phyloP scores from a whole-genome alignment of 331 rosid genomes.

The Quercus phellos region DNA sequence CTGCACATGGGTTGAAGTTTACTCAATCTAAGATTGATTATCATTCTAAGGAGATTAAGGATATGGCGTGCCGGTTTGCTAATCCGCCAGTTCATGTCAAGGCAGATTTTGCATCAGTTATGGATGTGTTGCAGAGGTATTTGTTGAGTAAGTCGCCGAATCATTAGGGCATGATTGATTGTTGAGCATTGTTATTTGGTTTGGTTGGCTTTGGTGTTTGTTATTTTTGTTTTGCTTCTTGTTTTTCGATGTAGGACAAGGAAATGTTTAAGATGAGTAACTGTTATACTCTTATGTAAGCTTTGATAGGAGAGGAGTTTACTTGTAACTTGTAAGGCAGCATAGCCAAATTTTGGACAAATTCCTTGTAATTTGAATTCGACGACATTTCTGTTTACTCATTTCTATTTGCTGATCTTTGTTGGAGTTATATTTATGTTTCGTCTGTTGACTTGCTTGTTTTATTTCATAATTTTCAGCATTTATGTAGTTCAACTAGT shows the following conservation, averaged over 20 bases:
- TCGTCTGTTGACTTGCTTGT: not conserved
- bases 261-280: conserved; percentile 5
- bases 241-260: not conserved
- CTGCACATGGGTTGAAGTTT: conserved; percentile 82
- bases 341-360: not conserved
- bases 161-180: conserved; percentile 21
- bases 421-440: conserved; percentile 14
- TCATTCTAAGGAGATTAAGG: conserved; percentile 58
- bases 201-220: conserved; percentile 15
- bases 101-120: conserved; percentile 72
- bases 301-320: not conserved
- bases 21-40: conserved; percentile 69
- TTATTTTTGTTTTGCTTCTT: conserved; percentile 13
- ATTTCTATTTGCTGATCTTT: conserved; percentile 22
- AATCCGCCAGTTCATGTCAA: conserved; percentile 69
- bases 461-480: not conserved
- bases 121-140: conserved; percentile 78
- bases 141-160: conserved; percentile 59
- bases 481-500: not conserved
- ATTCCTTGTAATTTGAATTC: not conserved
- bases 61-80: conserved; percentile 62
- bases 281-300: not conserved
- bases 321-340: not conserved
- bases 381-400: not conserved
- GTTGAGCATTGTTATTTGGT: not conserved